Evolutionary conservation across 2,329 filamentous ascomycete genomes (phyloP).

Genomic region (Penicillium janthinellum): DNA sequence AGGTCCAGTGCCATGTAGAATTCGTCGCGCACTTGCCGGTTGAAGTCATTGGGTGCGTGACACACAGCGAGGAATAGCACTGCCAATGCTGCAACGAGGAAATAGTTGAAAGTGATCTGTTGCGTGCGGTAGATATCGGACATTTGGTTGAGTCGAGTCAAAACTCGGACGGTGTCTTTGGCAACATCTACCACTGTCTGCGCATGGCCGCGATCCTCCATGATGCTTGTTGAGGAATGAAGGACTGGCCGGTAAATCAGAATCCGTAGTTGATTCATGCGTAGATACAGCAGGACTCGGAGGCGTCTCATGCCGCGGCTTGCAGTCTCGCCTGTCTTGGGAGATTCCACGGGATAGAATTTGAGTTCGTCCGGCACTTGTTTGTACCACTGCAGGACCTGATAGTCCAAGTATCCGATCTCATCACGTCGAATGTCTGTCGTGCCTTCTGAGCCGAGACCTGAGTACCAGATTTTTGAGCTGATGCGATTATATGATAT

Average conservation of each 20-base stretch:
- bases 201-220: conserved; percentile 72
- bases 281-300: conserved; percentile 80
- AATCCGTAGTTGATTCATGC: conserved; percentile 87
- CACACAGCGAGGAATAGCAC: conserved; percentile 66
- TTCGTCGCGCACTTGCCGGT: conserved; percentile 62
- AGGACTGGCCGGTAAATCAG: conserved; percentile 85
- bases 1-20: conserved; percentile 69
- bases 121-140: conserved; percentile 65
- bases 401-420: conserved; percentile 77
- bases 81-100: conserved; percentile 64
- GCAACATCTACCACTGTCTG: conserved; percentile 67
- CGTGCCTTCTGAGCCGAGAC: conserved; percentile 69
- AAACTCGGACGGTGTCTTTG: conserved; percentile 64
- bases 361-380: conserved; percentile 66
- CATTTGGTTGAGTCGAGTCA: conserved; percentile 63
- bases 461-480: conserved; percentile 82
- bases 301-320: conserved; percentile 71
- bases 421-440: conserved; percentile 70
- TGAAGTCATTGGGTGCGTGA: conserved; percentile 64
- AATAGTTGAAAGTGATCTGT: conserved; percentile 68
- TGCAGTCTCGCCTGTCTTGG: conserved; percentile 50
- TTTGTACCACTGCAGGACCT: conserved; percentile 85
- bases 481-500: conserved; percentile 79
- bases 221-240: conserved; percentile 80
- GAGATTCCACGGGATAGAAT: conserved; percentile 61